phyloP scores from a whole-genome alignment of 306 rosid genomes.

The Cyclanthera cordifolia region DNA sequence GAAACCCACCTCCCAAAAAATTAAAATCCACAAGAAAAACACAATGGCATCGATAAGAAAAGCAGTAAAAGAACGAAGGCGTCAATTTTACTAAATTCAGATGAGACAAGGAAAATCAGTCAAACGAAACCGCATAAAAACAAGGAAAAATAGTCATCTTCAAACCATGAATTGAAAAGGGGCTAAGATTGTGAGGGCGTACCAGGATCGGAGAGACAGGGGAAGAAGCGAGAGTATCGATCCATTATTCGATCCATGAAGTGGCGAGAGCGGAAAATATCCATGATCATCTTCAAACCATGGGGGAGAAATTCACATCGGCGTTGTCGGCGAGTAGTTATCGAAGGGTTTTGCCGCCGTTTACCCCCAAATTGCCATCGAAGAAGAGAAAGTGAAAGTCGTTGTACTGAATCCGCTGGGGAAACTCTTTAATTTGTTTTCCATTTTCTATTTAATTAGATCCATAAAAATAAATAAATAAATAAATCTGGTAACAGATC shows the following conservation, averaged over 20 bases:
- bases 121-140: not conserved
- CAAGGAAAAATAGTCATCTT: too few relatives aligned
- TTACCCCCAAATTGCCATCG: constrained; percentile 4
- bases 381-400: not conserved
- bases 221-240: constrained; percentile 36
- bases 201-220: constrained; percentile 88
- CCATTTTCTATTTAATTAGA: not conserved
- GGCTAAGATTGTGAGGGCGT: not conserved
- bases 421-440: not conserved
- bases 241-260: constrained; percentile 38
- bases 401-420: not conserved
- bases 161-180: not conserved
- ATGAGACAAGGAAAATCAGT: too few relatives aligned
- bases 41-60: too few relatives aligned
- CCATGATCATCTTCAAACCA: constrained; percentile 37
- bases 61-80: too few relatives aligned
- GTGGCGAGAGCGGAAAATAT: constrained; percentile 28
- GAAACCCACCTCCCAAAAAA: constrained; percentile 18
- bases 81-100: too few relatives aligned
- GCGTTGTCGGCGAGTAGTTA: not conserved
- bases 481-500: too few relatives aligned
- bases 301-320: not conserved
- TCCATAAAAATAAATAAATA: too few relatives aligned
- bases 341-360: not conserved
- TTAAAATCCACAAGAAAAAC: constrained; percentile 2